Evolutionary conservation across 106 monocot species (phyloP), one percentile per base, ranked within the genome.

Genomic region (Phalaenopsis equestris): DNA sequence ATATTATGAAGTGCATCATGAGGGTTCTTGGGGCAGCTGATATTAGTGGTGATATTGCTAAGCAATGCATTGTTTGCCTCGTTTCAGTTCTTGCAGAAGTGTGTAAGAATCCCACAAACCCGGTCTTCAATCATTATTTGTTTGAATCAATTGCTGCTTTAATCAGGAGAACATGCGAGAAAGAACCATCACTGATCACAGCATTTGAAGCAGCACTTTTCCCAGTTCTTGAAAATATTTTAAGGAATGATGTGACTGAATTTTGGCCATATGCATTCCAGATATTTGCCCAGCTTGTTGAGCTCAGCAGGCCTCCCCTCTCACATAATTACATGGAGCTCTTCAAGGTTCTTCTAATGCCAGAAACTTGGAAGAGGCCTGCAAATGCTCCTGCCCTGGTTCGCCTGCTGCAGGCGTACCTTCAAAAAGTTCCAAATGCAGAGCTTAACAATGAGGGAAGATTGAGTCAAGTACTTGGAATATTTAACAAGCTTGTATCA

Each of bases 191-290:
- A 41, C 38, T 95, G 21, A 80, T 99, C 42, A 43, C 65, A 17
- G 73, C 86, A 11, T 92, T 95, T 79, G 95, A 99, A 83, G 82
- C 80, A 12, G 88, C 79, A 46, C 86, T 99, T 36, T 99, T 99
- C 85, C 99, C 95, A 8, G 99, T 91, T 46, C 89, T 99, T 15
- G 84, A 95, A 81, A 93, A 73, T 75, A 99, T 99, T 41, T 72
- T 99, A 75, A 86, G 80, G 10, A 87, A 93, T 67, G 95, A 99
- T 72, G 88, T 99, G 9, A 79, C 91, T 3, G 99, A 99, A 84
- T 99, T 99, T 80, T 95, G 95, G 99, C 93, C 99, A 24, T 99
- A 95, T 82, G 87, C 95, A 3, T 99, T 99, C 75, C 99, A 99
- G 86, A 91, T 99, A 45, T 99, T 99, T 82, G 88, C 99, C 45